Evolutionary conservation across 1,139 yeast species (phyloP), one percentile per base, ranked within the genome.

Genomic region (Pichia sp.): DNA sequence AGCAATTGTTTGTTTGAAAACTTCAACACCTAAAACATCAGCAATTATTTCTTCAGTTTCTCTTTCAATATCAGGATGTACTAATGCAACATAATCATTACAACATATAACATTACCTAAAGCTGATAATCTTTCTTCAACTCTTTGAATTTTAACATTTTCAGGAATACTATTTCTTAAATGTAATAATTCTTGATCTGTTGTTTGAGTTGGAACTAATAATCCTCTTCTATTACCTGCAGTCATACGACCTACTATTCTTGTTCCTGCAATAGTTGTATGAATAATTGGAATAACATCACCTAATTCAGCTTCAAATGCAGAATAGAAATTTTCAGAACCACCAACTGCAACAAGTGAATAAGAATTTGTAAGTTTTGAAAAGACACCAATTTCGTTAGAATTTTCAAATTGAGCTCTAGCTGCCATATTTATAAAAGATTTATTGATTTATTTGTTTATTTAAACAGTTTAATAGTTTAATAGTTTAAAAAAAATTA

Each of bases 111-210:
- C 98, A 59, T 94, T 94, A 57, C 99, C 99, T 54, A 94, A 72
- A 10, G 99, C 98, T 40, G 96, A 85, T 55, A 94, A 74, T 63
- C 98, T 80, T 70, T 94, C 99, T 70, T 94, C 98, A 38, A 94
- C 96, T 67, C 99, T 80, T 71, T 94, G 98, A 59, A 94, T 87
- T 69, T 86, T 89, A 55, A 94, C 97, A 42, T 82, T 68, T 60
- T 94, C 98, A n/a, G 99, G 99, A 58, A 94, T 76, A 51, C 96
- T 83, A 72, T 94, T 94, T 77, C 99, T 80, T 63, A 94, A 72
- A 69, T 94, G 98, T 82, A 89, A 94, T 58, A 94, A 80, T 68
- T 94, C 99, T 69, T 92, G 98, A 66, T 94, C 99, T n/a, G 97
- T 87, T 42, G 98, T 94, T 67, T 90, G 96, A 28, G 95, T 87